A percentile compares a stretch with the other conserved stretches of the same genome.
Conservation (phyloP, 2,329 filamentous ascomycete species). For the Basipetospora chlamydospora region DNA sequence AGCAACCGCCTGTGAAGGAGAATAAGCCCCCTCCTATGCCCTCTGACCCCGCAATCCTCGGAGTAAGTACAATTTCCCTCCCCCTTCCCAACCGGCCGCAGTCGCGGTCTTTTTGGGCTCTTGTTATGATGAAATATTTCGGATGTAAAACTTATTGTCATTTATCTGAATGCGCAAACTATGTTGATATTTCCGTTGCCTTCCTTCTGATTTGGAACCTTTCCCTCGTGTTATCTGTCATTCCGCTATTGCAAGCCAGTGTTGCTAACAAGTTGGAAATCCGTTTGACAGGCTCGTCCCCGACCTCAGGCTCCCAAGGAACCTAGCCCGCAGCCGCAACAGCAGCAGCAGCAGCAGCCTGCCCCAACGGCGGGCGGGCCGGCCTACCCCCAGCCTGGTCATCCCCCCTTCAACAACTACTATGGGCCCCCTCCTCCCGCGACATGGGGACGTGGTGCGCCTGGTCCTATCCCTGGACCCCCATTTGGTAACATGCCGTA, state of each 20-base stretch:
- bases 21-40: slow-evolving; percentile 65
- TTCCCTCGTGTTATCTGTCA: slow-evolving; percentile 6
- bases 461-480: slow-evolving; percentile 41
- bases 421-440: slow-evolving; percentile 39
- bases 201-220: slow-evolving; percentile 75
- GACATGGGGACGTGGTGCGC: slow-evolving; percentile 37
- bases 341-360: background rate
- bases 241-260: slow-evolving; percentile 1
- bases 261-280: slow-evolving; percentile 1
- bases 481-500: slow-evolving; percentile 61
- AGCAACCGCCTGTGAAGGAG: slow-evolving; percentile 60
- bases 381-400: slow-evolving; percentile 2
- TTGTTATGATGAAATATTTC: slow-evolving; percentile 78
- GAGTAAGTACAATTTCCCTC: slow-evolving; percentile 53
- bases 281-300: slow-evolving; percentile 7
- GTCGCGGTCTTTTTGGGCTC: too few species aligned
- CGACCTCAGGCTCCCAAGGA: slow-evolving; percentile 5
- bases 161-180: slow-evolving; percentile 83
- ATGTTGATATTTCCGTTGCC: slow-evolving; percentile 99
- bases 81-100: background rate
- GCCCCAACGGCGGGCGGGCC: background rate
- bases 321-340: background rate
- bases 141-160: slow-evolving; percentile 81
- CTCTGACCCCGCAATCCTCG: slow-evolving; percentile 90
- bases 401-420: slow-evolving; percentile 18